Evolutionary conservation across 148 eudicot genomes (phyloP), one percentile per base, ranked within the genome.

Genomic region (Arctostaphylos glauca): DNA sequence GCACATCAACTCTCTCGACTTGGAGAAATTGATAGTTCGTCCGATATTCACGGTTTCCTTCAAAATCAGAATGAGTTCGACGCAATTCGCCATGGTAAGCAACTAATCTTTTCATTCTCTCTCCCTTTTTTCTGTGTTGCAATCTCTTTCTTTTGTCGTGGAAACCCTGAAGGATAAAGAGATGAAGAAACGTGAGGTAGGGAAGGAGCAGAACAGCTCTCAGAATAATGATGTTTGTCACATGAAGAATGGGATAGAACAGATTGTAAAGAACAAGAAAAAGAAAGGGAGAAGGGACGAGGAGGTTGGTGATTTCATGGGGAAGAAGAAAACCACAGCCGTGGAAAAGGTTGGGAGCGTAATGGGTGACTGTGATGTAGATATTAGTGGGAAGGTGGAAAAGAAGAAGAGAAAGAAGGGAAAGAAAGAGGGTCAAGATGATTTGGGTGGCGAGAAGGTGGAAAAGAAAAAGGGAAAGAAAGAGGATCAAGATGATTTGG

Each of bases 191-290:
- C 12, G 31, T 66, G 71, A 31, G 71, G 43, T 9, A 66, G 43
- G 10, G 71, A 66, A 66, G 71, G 71, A 19, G 67, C 31, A 31
- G 23, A 54, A 38, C 2, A 31, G 47, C 62, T 77, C 44, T 52
- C 46, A 54, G 47, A 31, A 25, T 7, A 21, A 54, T 9, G 15
- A 54, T 77, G 14, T 16, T 31, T 9, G 47, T 53, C 62, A 53
- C 31, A 76, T 76, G 62, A 16, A 76, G 64, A 54, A 76, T 53
- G 79, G 62, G n/a, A 41, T 13, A 76, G 46, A 52, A 54, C 60
- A 53, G 21, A 53, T 21, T 76, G 15, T 25, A 54, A 76, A 53
- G 47, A 54, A 31, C 3, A 76, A 52, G 5, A 76, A 31, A 38
- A 43, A 14, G 18, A 16, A 70, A 15, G 19, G 46, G 62, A 53